phyloP scores from a whole-genome alignment of 345 rosid species.

The Erucastrum elatum region DNA sequence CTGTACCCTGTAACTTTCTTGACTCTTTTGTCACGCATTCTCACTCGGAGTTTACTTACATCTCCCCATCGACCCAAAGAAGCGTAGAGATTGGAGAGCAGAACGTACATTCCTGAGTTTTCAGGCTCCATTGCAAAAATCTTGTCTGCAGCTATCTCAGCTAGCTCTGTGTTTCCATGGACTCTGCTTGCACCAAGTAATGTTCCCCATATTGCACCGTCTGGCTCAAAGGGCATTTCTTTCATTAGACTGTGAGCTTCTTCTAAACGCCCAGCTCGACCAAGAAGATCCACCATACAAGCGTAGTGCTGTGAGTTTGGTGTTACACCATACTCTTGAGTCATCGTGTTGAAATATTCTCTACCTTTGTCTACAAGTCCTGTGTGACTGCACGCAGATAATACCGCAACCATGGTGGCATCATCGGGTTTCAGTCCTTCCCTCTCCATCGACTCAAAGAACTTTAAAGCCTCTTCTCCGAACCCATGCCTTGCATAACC shows the following conservation, averaged over 20 bases:
- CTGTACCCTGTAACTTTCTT: slow-evolving; percentile 66
- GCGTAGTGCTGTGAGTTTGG: slow-evolving; percentile 64
- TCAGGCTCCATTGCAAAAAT: slow-evolving; percentile 68
- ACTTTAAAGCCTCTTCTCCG: slow-evolving; percentile 52
- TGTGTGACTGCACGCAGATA: slow-evolving; percentile 73
- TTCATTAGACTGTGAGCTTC: slow-evolving; percentile 61
- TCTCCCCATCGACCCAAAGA: slow-evolving; percentile 67
- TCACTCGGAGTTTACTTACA: slow-evolving; percentile 58
- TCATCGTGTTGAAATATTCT: slow-evolving; percentile 54
- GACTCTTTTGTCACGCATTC: slow-evolving; percentile 64
- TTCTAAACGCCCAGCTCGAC: slow-evolving; percentile 65
- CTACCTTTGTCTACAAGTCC: slow-evolving; percentile 62
- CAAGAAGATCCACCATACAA: slow-evolving; percentile 77
- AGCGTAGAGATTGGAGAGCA: slow-evolving; percentile 71
- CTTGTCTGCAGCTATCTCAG: slow-evolving; percentile 61
- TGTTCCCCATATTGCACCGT: slow-evolving; percentile 79
- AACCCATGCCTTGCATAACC: slow-evolving; percentile 75
- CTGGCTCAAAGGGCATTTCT: slow-evolving; percentile 65
- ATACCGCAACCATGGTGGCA: slow-evolving; percentile 62
- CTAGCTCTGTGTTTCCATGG: slow-evolving; percentile 61
- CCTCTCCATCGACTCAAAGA: slow-evolving; percentile 62
- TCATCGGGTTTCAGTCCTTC: slow-evolving; percentile 59
- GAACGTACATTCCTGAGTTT: slow-evolving; percentile 71
- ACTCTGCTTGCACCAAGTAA: slow-evolving; percentile 77
- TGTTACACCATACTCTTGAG: slow-evolving; percentile 50